phyloP scores from a whole-genome alignment of 371 early-diverging fungal species.

The Batkoa obscura region DNA sequence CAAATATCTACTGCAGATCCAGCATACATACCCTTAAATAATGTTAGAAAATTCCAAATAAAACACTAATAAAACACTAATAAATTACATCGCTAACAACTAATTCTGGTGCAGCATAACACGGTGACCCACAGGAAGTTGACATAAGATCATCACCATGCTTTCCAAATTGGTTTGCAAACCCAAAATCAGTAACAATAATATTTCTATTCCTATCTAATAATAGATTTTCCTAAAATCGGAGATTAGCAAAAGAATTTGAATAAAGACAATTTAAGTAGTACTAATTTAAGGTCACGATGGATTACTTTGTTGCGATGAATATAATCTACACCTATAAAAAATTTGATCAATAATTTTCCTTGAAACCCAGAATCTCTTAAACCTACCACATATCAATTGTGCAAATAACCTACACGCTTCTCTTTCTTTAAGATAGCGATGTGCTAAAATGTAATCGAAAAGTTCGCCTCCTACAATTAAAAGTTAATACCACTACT shows the following conservation, averaged over 20 bases:
- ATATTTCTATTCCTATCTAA: constrained; percentile 69
- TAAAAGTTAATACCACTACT: neutral
- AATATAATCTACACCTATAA: constrained; percentile 63
- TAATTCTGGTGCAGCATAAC: constrained; percentile 95
- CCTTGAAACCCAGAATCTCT: too few species aligned
- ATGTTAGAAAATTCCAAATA: too few species aligned
- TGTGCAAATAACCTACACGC: constrained; percentile 88
- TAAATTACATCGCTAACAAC: constrained; percentile 52
- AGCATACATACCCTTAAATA: constrained; percentile 53
- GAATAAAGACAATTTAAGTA: too few species aligned
- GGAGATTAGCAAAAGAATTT: neutral
- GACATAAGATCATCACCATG: constrained; percentile 50
- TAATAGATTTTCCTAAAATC: constrained; percentile 64
- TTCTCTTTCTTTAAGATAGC: constrained; percentile 79
- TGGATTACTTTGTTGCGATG: constrained; percentile 82
- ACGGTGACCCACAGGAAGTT: constrained; percentile 90
- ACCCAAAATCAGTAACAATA: constrained; percentile 97
- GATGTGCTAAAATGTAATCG: constrained; percentile 85
- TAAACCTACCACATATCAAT: constrained; percentile 42
- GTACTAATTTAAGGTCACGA: constrained; percentile 85
- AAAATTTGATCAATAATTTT: neutral
- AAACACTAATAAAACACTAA: too few species aligned
- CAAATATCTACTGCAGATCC: constrained; percentile 93
- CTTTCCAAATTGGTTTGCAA: constrained; percentile 79
- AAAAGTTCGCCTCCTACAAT: constrained; percentile 77